Evolutionary conservation across 352 stramenopile species (phyloP).

Genomic region (Plasmopara halstedii): DNA sequence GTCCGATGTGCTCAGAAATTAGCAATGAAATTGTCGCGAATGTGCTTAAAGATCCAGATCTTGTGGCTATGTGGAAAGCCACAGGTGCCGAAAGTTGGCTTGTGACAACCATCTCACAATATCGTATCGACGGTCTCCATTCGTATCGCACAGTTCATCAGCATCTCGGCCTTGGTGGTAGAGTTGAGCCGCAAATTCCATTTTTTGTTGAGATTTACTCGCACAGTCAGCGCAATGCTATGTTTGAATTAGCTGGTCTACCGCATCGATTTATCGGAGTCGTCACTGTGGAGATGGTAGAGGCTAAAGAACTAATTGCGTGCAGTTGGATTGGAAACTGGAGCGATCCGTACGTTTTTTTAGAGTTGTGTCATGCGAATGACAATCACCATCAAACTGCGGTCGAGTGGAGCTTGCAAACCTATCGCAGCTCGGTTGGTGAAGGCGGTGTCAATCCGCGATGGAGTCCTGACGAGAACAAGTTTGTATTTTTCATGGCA

Average conservation of each 20-base stretch:
- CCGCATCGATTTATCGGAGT: slow-evolving; percentile 69
- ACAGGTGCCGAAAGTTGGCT: slow-evolving; percentile 70
- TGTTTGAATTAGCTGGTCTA: slow-evolving; percentile 69
- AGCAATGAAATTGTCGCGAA: slow-evolving; percentile 54
- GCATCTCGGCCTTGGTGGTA: slow-evolving; percentile 32
- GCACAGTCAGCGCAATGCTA: slow-evolving; percentile 63
- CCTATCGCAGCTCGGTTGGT: slow-evolving; percentile 57
- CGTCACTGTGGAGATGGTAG: slow-evolving; percentile 59
- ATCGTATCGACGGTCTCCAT: slow-evolving; percentile 61
- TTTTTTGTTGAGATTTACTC: slow-evolving; percentile 62
- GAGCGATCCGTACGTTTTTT: slow-evolving; percentile 74
- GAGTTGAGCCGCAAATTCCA: slow-evolving; percentile 36
- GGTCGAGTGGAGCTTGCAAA: slow-evolving; percentile 67
- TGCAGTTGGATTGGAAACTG: slow-evolving; percentile 59
- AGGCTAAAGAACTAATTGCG: slow-evolving; percentile 60
- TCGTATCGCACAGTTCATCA: slow-evolving; percentile 37
- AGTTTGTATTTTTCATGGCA: slow-evolving; percentile 67
- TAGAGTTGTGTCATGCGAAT: slow-evolving; percentile 39
- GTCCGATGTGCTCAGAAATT: slow-evolving; percentile 51
- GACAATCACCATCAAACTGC: slow-evolving; percentile 27
- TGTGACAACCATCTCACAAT: slow-evolving; percentile 76
- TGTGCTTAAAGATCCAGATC: slow-evolving; percentile 51
- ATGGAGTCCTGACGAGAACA: slow-evolving; percentile 44
- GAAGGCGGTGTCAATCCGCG: slow-evolving; percentile 43
- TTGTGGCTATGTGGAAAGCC: slow-evolving; percentile 65